A percentile compares a stretch with the other conserved stretches of the same genome.
Evolutionary conservation across 1,139 yeast genomes (phyloP).

Genomic region (Sugiyamaella japonica): DNA sequence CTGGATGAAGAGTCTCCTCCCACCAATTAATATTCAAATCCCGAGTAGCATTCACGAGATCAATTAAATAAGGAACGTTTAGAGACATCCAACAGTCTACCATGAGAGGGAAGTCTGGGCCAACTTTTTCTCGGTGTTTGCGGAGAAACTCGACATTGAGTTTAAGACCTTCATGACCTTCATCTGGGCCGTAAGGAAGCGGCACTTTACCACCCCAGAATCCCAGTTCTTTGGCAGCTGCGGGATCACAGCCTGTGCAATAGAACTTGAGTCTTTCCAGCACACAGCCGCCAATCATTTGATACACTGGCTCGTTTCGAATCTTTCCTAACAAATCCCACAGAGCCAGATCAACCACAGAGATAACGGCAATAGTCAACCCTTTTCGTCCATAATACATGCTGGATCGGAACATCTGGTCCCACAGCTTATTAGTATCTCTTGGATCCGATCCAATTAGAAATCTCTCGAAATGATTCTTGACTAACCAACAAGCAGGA

Average conservation of each 20-base stretch:
- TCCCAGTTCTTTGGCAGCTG: constrained; percentile 49
- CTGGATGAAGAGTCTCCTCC: constrained; percentile 53
- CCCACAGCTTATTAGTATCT: constrained; percentile 48
- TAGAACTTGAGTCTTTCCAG: constrained; percentile 48
- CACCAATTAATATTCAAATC: constrained; percentile 53
- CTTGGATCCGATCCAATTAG: constrained; percentile 50
- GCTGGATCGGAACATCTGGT: constrained; percentile 50
- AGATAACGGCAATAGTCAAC: constrained; percentile 48
- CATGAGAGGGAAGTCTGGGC: constrained; percentile 53
- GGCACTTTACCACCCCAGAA: constrained; percentile 56
- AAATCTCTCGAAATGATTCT: constrained; percentile 49
- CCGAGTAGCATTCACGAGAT: constrained; percentile 46
- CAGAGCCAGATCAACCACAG: constrained; percentile 50
- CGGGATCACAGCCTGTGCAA: constrained; percentile 51
- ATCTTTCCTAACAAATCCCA: constrained; percentile 53
- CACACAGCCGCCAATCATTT: constrained; percentile 53
- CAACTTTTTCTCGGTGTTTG: constrained; percentile 48
- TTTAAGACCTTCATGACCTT: constrained; percentile 47
- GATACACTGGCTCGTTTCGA: constrained; percentile 51
- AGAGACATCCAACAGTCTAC: constrained; percentile 54
- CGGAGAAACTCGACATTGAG: constrained; percentile 49
- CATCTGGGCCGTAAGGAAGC: constrained; percentile 52
- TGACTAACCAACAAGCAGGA: constrained; percentile 51
- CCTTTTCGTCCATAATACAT: constrained; percentile 55
- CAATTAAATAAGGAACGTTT: constrained; percentile 50